Conservation (phyloP, 2,329 filamentous ascomycete species). For the Chaetomium strumarium region DNA sequence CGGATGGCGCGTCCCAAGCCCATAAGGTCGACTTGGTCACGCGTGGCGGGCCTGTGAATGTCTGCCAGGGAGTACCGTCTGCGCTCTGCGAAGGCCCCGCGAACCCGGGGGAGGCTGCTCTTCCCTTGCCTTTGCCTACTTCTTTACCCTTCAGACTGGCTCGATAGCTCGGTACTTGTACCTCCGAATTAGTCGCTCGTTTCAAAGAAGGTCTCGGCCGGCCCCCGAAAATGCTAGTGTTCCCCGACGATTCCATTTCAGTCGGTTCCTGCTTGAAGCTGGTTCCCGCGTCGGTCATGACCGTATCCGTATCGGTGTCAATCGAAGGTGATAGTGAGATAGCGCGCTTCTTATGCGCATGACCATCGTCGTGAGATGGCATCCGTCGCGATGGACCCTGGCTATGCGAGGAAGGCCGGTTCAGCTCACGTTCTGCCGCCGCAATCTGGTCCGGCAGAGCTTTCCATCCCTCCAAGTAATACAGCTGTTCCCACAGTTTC, state of each 20-base stretch:
- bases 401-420: conserved; percentile 33
- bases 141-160: conserved; percentile 27
- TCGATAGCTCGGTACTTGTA: conserved; percentile 32
- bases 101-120: conserved; percentile 16
- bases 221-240: conserved; percentile 30
- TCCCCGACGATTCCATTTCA: conserved; percentile 19
- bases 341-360: conserved; percentile 50
- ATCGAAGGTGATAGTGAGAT: conserved; percentile 35
- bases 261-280: conserved; percentile 24
- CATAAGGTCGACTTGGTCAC: conserved; percentile 44
- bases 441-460: conserved; percentile 60
- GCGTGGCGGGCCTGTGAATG: conserved; percentile 27
- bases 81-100: background rate
- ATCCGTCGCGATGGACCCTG: conserved; percentile 37
- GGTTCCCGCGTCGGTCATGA: conserved; percentile 34
- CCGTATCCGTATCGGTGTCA: conserved; percentile 42
- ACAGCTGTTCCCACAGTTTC: conserved; percentile 79
- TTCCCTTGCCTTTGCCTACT: conserved; percentile 32
- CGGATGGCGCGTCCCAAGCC: conserved; percentile 44
- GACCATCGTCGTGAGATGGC: conserved; percentile 42
- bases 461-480: conserved; percentile 81
- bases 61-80: conserved; percentile 29
- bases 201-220: conserved; percentile 7
- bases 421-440: conserved; percentile 57
- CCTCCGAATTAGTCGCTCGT: conserved; percentile 29